phyloP scores from a whole-genome alignment of 176 grass and related monocot genomes.

The Musa beccarii region DNA sequence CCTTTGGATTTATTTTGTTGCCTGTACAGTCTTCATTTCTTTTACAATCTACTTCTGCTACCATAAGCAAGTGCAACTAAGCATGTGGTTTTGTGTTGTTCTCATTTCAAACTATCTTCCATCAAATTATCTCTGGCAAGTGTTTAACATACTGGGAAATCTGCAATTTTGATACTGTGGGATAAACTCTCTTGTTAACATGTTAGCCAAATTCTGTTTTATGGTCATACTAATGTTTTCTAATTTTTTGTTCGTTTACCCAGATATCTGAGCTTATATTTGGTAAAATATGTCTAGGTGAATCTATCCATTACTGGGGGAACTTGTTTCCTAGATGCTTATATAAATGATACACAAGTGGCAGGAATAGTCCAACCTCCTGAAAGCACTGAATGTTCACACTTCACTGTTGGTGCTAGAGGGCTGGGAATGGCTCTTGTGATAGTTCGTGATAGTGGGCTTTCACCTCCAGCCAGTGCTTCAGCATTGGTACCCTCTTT shows the following conservation, averaged over 20 bases:
- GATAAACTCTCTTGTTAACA: background rate
- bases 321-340: constrained; percentile 82
- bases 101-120: too few species aligned
- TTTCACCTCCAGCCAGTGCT: constrained; percentile 61
- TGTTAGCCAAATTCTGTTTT: too few species aligned
- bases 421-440: constrained; percentile 57
- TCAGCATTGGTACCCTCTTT: constrained; percentile 50
- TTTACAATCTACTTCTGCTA: too few species aligned
- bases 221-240: background rate
- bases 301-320: constrained; percentile 78
- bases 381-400: constrained; percentile 53
- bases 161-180: background rate
- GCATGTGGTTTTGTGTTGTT: too few species aligned
- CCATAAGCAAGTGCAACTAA: too few species aligned
- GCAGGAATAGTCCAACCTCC: constrained; percentile 55
- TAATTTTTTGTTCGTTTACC: background rate
- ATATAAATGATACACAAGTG: constrained; percentile 76
- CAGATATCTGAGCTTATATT: background rate
- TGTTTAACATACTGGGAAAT: background rate
- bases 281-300: constrained; percentile 42
- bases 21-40: too few species aligned
- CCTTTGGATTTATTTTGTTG: too few species aligned
- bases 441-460: constrained; percentile 77
- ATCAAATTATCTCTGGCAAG: background rate
- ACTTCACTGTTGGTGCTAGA: constrained; percentile 68